Conservation (phyloP, 441 rosid genomes). For the Daphne laureola region DNA sequence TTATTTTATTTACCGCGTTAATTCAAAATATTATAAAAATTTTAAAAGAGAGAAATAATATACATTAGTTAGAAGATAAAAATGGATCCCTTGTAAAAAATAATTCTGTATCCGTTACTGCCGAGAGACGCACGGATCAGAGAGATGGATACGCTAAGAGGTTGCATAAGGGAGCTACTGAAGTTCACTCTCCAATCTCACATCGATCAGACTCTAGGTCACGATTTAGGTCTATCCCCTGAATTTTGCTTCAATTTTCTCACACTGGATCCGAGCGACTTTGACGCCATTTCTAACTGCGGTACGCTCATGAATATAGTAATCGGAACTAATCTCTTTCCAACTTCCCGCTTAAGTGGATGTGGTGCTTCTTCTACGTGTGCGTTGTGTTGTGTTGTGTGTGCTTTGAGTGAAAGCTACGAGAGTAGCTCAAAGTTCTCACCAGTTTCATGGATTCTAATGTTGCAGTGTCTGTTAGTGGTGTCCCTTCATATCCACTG, state of each 20-base stretch:
- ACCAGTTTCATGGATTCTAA: conserved; percentile 5
- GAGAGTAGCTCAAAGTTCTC: background rate
- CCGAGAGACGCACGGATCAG: no score
- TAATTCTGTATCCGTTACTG: no score
- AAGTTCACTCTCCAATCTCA: conserved; percentile 42
- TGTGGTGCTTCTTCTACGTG: background rate
- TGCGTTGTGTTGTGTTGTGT: no score
- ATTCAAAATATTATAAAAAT: no score
- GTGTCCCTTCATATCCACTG: conserved; percentile 47
- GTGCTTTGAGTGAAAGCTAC: no score
- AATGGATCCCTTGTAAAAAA: no score
- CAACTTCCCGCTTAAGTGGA: background rate
- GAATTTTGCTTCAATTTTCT: conserved; percentile 57
- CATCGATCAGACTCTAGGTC: conserved; percentile 25
- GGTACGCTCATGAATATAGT: background rate
- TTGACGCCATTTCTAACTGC: background rate
- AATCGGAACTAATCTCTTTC: no score
- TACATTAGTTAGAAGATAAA: no score
- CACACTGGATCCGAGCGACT: conserved; percentile 20
- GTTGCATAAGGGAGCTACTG: conserved; percentile 39
- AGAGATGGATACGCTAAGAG: conserved; percentile 31
- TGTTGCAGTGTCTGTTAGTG: conserved; percentile 20
- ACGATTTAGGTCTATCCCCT: conserved; percentile 33
- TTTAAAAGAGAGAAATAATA: no score
- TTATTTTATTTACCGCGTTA: no score